Percentiles rank a stretch among this genome's conserved stretches.
phyloP scores from a whole-genome alignment of 257 asterid genomes.

The Salvia miltiorrhiza region DNA sequence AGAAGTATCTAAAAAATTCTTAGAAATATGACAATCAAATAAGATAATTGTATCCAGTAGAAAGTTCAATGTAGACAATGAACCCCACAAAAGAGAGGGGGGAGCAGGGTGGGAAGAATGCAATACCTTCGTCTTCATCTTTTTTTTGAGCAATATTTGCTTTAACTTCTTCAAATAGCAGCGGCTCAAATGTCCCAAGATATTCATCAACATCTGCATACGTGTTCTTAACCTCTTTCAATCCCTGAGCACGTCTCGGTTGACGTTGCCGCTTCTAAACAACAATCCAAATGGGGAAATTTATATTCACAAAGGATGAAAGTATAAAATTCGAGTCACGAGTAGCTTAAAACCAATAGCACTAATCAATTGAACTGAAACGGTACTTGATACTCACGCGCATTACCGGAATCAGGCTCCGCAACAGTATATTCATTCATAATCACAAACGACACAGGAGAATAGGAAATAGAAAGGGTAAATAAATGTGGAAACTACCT shows the following conservation, averaged over 20 bases:
- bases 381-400: background rate
- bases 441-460: background rate
- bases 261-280: conserved; percentile 33
- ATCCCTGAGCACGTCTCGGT: conserved; percentile 32
- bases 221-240: conserved; percentile 61
- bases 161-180: conserved; percentile 92
- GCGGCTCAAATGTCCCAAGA: conserved; percentile 73
- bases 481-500: conserved; percentile 28
- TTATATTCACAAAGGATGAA: background rate
- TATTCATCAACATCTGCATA: conserved; percentile 78
- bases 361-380: background rate
- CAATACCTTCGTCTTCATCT: conserved; percentile 50
- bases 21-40: background rate
- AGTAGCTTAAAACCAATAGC: background rate
- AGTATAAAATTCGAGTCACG: background rate
- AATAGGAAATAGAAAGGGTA: background rate
- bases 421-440: background rate
- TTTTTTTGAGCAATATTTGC: conserved; percentile 67
- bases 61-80: background rate
- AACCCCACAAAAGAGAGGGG: background rate
- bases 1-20: background rate
- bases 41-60: background rate
- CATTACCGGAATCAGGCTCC: conserved; percentile 1
- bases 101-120: background rate
- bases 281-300: background rate